Base-by-base conservation (phyloP, 441 rosid genomes). In the Aquilaria agallochum region DNA sequence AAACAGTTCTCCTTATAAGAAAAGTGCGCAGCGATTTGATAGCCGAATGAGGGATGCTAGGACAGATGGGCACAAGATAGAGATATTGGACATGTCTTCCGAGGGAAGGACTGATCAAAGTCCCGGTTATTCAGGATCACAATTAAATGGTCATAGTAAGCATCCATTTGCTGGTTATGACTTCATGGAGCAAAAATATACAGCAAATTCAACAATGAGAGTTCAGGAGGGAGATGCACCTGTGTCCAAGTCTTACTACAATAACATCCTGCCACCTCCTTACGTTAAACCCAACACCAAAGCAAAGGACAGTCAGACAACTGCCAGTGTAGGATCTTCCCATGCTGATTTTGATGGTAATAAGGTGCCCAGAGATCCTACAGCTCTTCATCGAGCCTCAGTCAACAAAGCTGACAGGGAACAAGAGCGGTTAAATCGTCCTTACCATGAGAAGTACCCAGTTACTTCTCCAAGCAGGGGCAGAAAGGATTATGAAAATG, bases 181-280 rank as follows among this genome's bases (percentile, higher is more conserved):
- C 27, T 69, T 57, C 63, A 79, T 55, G 58, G 60, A 60, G 59
- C 72, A 68, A 66, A 42, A 63, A 58, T 36, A 53, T 33, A 53
- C 51, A 46, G 68, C 65, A 53, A 66, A 62, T 55, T 64, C 78
- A 52, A 58, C 62, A 34, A 60, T 64, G 50, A 78, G 64, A 66
- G 65, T 46, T 46, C 68, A 66, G 60, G 77, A 71, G 69, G 76
- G 76, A 63, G 78, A 67, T 65, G 60, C 51, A 66, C 72, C 72
- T 13, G 73, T 67, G 78, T 44, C 60, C 73, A 79, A 74, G 60
- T 56, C 83, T 51, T 59, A 60, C 55, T 51, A 59, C 58, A 80
- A 69, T 52, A 81, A 67, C 60, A 73, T 76, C 31, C 71, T 91
- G 55, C 96, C 96, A 20, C 99, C 99, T 66, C 99, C 99, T 33